phyloP scores from a whole-genome alignment of 2,329 filamentous ascomycete species.

The Cryphonectria naterciae region DNA sequence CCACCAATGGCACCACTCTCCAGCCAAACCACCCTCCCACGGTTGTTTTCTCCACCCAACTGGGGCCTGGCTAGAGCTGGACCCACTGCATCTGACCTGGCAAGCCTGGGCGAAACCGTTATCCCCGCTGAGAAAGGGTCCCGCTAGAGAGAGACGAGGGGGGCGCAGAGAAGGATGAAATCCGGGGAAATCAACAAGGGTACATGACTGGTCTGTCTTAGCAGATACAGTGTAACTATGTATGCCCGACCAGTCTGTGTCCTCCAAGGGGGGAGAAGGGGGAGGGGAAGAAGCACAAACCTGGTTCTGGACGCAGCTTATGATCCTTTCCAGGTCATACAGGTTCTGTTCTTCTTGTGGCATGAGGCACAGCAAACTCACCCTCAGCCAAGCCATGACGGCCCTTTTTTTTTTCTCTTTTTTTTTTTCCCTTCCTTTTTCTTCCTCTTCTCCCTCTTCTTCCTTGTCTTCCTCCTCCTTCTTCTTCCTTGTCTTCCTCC shows the following conservation, averaged over 20 bases:
- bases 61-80: background rate
- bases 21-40: background rate
- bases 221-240: background rate
- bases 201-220: slow-evolving; percentile 8
- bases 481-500: too few relatives aligned
- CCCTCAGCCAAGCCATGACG: background rate
- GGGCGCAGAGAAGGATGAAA: background rate
- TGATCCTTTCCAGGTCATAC: background rate
- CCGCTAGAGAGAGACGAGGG: background rate
- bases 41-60: slow-evolving; percentile 3
- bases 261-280: background rate
- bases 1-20: background rate
- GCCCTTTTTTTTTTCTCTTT: too few relatives aligned
- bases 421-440: too few relatives aligned
- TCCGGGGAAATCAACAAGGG: slow-evolving; percentile 18
- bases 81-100: background rate
- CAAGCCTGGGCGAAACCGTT: background rate
- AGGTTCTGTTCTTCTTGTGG: background rate
- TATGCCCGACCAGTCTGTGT: background rate
- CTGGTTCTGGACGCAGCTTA: background rate
- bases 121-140: slow-evolving; percentile 5
- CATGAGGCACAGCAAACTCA: too few relatives aligned
- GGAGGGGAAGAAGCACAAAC: background rate
- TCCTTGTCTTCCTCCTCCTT: too few relatives aligned
- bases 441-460: too few relatives aligned